These are phyloP conservation scores for Aspergillus fischeri DNA, from an alignment of 2,329 filamentous ascomycete genomes.

Conservation along the genomic window DNA sequence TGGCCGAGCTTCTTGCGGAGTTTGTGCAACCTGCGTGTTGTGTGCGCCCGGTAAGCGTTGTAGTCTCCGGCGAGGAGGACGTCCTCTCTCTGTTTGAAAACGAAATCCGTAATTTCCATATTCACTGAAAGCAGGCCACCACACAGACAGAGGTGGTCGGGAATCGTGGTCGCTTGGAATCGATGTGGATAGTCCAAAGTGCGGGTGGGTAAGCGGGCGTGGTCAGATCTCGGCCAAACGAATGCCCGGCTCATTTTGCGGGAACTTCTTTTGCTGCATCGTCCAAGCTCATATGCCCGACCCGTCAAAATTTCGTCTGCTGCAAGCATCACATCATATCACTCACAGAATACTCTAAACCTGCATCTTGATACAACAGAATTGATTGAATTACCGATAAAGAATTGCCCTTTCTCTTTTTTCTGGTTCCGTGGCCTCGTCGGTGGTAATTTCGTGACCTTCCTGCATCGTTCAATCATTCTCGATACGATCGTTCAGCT, in stretches of 20 bases:
- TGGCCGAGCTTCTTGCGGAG: conserved; percentile 80
- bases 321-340: conserved; percentile 6
- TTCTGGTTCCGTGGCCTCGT: not conserved
- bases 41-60: conserved; percentile 73
- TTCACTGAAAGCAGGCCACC: conserved; percentile 1
- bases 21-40: conserved; percentile 76
- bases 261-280: conserved; percentile 25
- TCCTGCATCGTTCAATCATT: conserved; percentile 6
- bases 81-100: conserved; percentile 74
- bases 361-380: not conserved
- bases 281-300: conserved; percentile 14
- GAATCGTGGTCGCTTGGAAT: not conserved
- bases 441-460: conserved; percentile 5
- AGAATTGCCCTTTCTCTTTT: not conserved
- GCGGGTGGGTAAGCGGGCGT: conserved; percentile 24
- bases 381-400: not conserved
- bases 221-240: conserved; percentile 30
- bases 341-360: not conserved
- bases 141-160: not conserved
- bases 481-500: conserved; percentile 4
- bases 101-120: conserved; percentile 89
- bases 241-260: conserved; percentile 25
- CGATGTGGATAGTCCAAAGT: conserved; percentile 4
- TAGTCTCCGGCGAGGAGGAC: conserved; percentile 87
- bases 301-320: conserved; percentile 17